A percentile compares a stretch with the other conserved stretches of the same genome.
These are phyloP conservation scores for Lachnellula occidentalis DNA, from an alignment of 2,329 filamentous ascomycete species.

Conservation along the genomic window DNA sequence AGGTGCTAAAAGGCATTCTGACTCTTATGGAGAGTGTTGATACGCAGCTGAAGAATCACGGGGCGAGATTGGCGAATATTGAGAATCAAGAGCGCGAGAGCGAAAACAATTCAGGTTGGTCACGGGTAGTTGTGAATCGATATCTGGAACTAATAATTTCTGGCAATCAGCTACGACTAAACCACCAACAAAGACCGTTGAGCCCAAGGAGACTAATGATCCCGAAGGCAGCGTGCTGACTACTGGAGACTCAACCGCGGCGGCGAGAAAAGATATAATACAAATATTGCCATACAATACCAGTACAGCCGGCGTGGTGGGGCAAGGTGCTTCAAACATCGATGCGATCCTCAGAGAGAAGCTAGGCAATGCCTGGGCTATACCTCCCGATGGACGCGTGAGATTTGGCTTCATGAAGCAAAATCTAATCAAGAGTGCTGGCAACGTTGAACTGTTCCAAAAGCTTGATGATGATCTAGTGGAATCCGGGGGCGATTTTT, in stretches of 20 bases:
- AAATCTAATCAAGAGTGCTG: background rate
- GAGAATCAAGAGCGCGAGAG: background rate
- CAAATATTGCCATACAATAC: background rate
- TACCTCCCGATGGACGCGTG: background rate
- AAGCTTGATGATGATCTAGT: background rate
- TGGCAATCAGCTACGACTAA: background rate
- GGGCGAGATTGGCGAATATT: background rate
- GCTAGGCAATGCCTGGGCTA: background rate
- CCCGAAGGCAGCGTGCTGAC: background rate
- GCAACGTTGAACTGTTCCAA: background rate
- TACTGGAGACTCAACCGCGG: background rate
- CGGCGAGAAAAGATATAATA: background rate
- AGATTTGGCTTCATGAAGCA: background rate
- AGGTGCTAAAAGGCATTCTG: background rate
- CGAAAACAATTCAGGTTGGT: background rate
- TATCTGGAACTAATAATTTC: background rate
- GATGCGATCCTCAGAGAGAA: background rate
- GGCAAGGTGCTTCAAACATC: background rate
- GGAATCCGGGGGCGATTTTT: background rate
- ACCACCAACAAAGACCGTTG: too few relatives aligned
- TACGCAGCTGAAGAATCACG: background rate
- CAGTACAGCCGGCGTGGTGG: background rate
- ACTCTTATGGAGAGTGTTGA: background rate
- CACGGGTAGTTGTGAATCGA: background rate
- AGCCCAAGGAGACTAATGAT: background rate